Conservation (phyloP, 2,329 filamentous ascomycete genomes). For the Beauveria sp. region DNA sequence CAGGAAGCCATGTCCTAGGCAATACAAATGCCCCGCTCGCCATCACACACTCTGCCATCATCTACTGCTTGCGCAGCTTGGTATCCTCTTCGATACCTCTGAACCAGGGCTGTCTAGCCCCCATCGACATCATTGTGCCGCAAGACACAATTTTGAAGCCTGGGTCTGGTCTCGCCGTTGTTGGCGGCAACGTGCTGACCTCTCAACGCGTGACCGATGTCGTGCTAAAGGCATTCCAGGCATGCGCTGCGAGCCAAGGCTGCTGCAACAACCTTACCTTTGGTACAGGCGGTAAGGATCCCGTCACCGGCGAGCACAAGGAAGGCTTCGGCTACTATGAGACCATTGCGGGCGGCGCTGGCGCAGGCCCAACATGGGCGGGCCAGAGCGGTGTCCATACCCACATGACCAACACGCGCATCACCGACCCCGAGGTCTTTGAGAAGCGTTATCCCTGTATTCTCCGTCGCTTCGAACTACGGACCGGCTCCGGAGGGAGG, state of each 20-base stretch:
- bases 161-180: constrained; percentile 69
- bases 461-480: constrained; percentile 60
- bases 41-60: constrained; percentile 53
- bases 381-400: constrained; percentile 71
- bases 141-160: constrained; percentile 66
- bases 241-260: constrained; percentile 71
- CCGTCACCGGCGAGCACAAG: constrained; percentile 37
- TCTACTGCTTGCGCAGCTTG: constrained; percentile 75
- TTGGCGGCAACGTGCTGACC: constrained; percentile 76
- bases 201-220: constrained; percentile 77
- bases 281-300: constrained; percentile 65
- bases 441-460: constrained; percentile 64
- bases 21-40: constrained; percentile 28
- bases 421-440: constrained; percentile 73
- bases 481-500: constrained; percentile 53
- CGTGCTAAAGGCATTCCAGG: constrained; percentile 70
- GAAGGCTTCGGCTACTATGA: constrained; percentile 79
- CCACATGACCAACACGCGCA: constrained; percentile 82
- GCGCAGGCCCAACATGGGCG: constrained; percentile 65
- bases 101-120: constrained; percentile 76
- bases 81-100: constrained; percentile 77
- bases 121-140: constrained; percentile 68
- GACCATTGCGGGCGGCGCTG: constrained; percentile 71
- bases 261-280: constrained; percentile 83
- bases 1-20: constrained; percentile 23